Percentiles rank a stretch among this genome's conserved stretches.
These are phyloP conservation scores for Sporobolomyces roseus DNA, from an alignment of 768 basidiomycete genomes.

Conservation along the genomic window DNA sequence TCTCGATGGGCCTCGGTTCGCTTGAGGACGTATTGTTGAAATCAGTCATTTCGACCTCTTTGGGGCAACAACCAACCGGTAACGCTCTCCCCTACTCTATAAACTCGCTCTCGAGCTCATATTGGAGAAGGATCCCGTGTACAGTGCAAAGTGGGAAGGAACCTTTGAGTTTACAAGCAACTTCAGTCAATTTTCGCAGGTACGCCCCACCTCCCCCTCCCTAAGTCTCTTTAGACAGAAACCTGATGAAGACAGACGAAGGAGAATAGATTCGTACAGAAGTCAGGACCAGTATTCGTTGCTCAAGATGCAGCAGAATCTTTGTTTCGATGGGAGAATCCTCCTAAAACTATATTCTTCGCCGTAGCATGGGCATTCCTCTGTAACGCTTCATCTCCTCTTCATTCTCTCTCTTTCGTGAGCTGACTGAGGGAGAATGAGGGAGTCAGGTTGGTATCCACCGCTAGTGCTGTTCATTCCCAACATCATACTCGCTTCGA, in stretches of 20 bases:
- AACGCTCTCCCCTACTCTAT: background rate
- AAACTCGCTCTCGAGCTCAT: background rate
- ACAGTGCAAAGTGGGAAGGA: constrained; percentile 38
- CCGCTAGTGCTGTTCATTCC: constrained; percentile 28
- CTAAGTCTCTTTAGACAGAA: background rate
- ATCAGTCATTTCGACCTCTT: constrained; percentile 1
- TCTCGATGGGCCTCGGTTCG: background rate
- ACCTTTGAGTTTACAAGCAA: constrained; percentile 39
- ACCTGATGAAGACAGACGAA: background rate
- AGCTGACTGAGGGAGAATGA: background rate
- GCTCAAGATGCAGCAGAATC: constrained; percentile 43
- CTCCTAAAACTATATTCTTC: constrained; percentile 43
- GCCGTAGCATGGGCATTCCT: constrained; percentile 36
- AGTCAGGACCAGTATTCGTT: constrained; percentile 43
- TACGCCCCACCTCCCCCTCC: constrained; percentile 9
- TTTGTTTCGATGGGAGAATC: constrained; percentile 42
- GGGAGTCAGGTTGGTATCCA: constrained; percentile 28
- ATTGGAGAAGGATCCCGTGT: background rate
- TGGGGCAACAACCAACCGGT: constrained; percentile 13
- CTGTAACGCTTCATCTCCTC: constrained; percentile 24
- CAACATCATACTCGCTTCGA: constrained; percentile 22
- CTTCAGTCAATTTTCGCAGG: constrained; percentile 40
- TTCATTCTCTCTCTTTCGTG: background rate
- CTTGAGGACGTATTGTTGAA: constrained; percentile 15
- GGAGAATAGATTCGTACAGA: constrained; percentile 42